phyloP scores from a whole-genome alignment of 306 rosid species.

The Canavalia ensiformis region DNA sequence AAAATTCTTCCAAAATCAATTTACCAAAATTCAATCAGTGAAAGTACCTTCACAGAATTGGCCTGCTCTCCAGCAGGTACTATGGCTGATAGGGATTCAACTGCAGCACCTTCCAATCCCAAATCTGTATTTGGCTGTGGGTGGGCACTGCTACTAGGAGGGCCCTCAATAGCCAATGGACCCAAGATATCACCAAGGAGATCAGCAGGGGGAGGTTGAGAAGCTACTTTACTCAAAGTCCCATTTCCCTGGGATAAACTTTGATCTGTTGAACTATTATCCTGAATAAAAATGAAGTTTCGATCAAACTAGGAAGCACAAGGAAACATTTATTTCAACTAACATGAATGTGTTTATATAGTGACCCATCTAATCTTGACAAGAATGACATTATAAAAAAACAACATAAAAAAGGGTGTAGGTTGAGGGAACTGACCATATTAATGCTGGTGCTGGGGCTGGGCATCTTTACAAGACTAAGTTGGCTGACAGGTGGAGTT shows the following conservation, averaged over 20 bases:
- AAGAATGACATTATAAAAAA: neutral
- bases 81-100: slow-evolving; percentile 63
- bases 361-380: neutral
- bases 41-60: slow-evolving; percentile 74
- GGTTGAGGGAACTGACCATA: slow-evolving; percentile 52
- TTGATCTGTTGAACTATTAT: slow-evolving; percentile 50
- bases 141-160: slow-evolving; percentile 53
- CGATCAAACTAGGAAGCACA: slow-evolving; percentile 17
- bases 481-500: slow-evolving; percentile 62
- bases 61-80: slow-evolving; percentile 71
- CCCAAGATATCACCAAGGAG: slow-evolving; percentile 72
- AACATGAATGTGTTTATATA: neutral
- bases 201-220: slow-evolving; percentile 61
- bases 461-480: slow-evolving; percentile 69
- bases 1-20: neutral
- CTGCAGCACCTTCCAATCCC: slow-evolving; percentile 58
- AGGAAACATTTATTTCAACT: neutral
- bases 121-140: slow-evolving; percentile 45
- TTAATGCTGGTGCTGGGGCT: slow-evolving; percentile 48
- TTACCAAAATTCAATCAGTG: neutral
- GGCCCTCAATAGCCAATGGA: slow-evolving; percentile 65
- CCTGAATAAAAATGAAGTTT: slow-evolving; percentile 56
- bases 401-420: neutral
- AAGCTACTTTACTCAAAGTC: slow-evolving; percentile 57
- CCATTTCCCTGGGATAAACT: slow-evolving; percentile 67